A percentile compares a stretch with the other conserved stretches of the same genome.
phyloP scores from a whole-genome alignment of 2,329 filamentous ascomycete species.

The Venturia nashicola region DNA sequence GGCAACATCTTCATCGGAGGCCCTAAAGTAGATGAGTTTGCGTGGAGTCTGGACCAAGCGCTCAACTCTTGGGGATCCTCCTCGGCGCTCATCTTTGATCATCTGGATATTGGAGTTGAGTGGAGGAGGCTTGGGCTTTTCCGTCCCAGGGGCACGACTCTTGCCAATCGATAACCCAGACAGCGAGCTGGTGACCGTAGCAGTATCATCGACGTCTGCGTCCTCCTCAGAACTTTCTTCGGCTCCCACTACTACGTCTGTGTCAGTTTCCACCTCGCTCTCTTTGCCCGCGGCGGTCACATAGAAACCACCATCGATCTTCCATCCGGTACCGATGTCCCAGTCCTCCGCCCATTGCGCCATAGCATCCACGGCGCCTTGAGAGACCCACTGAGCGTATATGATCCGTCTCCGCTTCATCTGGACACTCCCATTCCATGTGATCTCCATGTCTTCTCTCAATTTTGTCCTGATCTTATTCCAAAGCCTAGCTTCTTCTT shows the following conservation, averaged over 20 bases:
- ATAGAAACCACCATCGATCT: background rate
- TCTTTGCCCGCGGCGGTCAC: background rate
- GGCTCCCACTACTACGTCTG: background rate
- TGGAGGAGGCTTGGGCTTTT: background rate
- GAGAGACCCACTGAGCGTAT: conserved; percentile 7
- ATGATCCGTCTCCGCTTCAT: conserved; percentile 6
- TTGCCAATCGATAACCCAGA: background rate
- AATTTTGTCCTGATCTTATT: background rate
- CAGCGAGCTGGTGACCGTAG: background rate
- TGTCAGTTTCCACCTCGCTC: background rate
- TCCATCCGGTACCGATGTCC: conserved; percentile 1
- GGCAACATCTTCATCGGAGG: background rate
- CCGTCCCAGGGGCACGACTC: background rate
- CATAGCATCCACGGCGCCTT: conserved; percentile 7
- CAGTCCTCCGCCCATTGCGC: background rate
- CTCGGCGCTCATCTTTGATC: conserved; percentile 4
- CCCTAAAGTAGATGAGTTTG: background rate
- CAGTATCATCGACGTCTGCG: background rate
- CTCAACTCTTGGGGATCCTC: background rate
- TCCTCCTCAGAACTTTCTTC: background rate
- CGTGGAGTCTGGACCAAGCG: background rate
- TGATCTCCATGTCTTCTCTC: background rate
- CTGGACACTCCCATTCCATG: background rate
- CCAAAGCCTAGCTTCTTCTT: background rate
- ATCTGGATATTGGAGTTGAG: background rate